Evolutionary conservation across 192 early-diverging fungal genomes (phyloP).

Genomic region (Coemansia sp.): DNA sequence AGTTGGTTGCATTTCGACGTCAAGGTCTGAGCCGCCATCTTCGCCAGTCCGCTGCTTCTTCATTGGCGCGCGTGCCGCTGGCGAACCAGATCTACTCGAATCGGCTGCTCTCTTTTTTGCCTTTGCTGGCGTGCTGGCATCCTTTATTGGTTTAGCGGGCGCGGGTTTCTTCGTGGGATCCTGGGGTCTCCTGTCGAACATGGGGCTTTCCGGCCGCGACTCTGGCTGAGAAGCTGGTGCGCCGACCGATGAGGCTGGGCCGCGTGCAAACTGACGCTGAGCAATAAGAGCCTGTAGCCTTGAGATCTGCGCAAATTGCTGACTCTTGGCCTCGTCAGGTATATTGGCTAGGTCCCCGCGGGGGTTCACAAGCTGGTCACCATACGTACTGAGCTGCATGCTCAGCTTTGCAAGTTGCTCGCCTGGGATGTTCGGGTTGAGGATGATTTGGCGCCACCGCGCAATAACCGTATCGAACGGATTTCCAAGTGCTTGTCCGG

Average conservation of each 20-base stretch:
- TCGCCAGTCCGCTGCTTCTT: constrained; percentile 24
- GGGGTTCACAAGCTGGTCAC: constrained; percentile 21
- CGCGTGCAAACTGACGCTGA: constrained; percentile 40
- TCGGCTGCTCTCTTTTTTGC: constrained; percentile 40
- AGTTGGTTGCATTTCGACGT: constrained; percentile 14
- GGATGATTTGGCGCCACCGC: constrained; percentile 53
- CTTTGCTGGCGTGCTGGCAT: constrained; percentile 5
- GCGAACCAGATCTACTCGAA: constrained; percentile 30
- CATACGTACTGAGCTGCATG: constrained; percentile 52
- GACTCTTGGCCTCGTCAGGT: constrained; percentile 33
- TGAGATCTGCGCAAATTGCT: constrained; percentile 45
- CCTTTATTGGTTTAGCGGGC: neutral
- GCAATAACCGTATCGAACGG: constrained; percentile 27
- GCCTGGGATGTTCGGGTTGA: constrained; percentile 31
- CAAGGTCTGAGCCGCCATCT: constrained; percentile 17
- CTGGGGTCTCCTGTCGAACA: constrained; percentile 12
- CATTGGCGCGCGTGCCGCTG: constrained; percentile 14
- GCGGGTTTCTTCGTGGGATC: constrained; percentile 23
- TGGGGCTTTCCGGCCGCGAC: constrained; percentile 38
- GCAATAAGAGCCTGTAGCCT: constrained; percentile 51
- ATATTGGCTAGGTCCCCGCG: constrained; percentile 20
- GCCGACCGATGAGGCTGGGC: neutral
- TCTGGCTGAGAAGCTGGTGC: constrained; percentile 23
- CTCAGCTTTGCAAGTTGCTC: constrained; percentile 47
- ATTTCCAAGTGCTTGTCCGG: neutral